Conservation (phyloP, 2,329 filamentous ascomycete species). For the Ophiosphaerella herpotricha region DNA sequence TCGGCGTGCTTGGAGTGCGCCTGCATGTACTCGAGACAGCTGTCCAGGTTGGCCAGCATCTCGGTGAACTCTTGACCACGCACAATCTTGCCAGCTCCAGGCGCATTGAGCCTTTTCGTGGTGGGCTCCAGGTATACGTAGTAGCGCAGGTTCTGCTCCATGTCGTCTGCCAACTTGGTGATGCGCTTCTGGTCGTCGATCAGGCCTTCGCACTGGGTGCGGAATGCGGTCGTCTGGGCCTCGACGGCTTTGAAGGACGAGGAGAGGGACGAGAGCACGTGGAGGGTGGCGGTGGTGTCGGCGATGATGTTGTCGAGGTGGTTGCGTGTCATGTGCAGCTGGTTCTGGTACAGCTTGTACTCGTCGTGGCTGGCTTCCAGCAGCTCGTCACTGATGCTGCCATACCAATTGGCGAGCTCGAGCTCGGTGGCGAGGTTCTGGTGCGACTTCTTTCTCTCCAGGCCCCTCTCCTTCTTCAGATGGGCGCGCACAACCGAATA, state of each 20-base stretch:
- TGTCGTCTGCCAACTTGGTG: constrained; percentile 77
- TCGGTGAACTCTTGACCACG: constrained; percentile 84
- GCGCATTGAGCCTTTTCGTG: constrained; percentile 86
- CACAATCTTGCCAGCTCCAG: constrained; percentile 83
- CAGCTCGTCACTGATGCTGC: constrained; percentile 66
- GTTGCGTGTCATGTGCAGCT: constrained; percentile 77
- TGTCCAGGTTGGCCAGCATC: constrained; percentile 84
- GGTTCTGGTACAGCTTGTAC: constrained; percentile 82
- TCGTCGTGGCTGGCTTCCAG: constrained; percentile 82
- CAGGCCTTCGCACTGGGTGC: constrained; percentile 87
- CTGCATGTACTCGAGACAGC: constrained; percentile 92
- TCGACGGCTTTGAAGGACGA: constrained; percentile 88
- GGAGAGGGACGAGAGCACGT: constrained; percentile 77
- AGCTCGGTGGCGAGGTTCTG: constrained; percentile 61
- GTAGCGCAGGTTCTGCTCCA: constrained; percentile 89
- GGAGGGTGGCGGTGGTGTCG: constrained; percentile 76
- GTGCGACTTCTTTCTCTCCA: constrained; percentile 43
- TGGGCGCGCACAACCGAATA: constrained; percentile 66
- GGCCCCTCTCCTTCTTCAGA: constrained; percentile 56
- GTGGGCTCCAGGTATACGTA: constrained; percentile 93
- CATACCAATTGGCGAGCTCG: constrained; percentile 64
- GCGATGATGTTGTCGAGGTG: constrained; percentile 80
- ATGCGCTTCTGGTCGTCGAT: constrained; percentile 80
- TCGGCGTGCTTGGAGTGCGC: constrained; percentile 84
- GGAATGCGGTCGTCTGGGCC: constrained; percentile 88